phyloP scores from a whole-genome alignment of 805 yeast genomes.

The Hanseniaspora guilliermondii region DNA sequence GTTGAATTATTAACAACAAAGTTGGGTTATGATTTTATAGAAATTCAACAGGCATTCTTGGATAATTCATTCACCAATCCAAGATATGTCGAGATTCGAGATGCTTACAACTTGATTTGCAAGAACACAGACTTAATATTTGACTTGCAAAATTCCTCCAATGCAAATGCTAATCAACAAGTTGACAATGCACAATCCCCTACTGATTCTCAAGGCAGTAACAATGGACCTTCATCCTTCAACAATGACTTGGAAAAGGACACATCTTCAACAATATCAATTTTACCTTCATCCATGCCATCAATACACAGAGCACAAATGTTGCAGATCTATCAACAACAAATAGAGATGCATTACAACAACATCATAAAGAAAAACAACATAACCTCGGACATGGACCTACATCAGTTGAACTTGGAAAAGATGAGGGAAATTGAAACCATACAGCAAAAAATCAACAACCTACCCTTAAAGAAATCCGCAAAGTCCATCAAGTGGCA shows the following conservation, averaged over 20 bases:
- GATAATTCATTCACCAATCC: conserved; percentile 36
- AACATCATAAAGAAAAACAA: conserved; percentile 18
- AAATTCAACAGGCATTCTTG: conserved; percentile 55
- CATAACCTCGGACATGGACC: conserved; percentile 22
- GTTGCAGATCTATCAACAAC: conserved; percentile 32
- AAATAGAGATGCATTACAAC: conserved; percentile 10
- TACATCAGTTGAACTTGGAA: conserved; percentile 41
- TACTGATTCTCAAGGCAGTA: conserved; percentile 16
- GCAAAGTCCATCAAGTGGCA: conserved; percentile 81
- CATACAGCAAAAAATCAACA: conserved; percentile 11
- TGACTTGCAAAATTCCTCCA: conserved; percentile 45
- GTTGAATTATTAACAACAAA: conserved; percentile 63
- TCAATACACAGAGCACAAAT: conserved; percentile 88
- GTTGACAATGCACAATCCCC: conserved; percentile 38
- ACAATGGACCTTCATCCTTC: conserved; percentile 10
- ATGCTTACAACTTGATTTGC: conserved; percentile 70
- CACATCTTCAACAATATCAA: conserved; percentile 67
- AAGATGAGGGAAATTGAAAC: conserved; percentile 11
- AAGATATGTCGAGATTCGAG: conserved; percentile 61
- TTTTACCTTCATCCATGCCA: conserved; percentile 85
- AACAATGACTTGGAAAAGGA: conserved; percentile 23
- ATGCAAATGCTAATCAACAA: conserved; percentile 24
- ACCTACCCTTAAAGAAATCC: conserved; percentile 44
- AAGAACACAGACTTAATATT: conserved; percentile 63
- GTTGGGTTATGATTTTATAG: conserved; percentile 82